A percentile compares a stretch with the other conserved stretches of the same genome.
Conservation (phyloP, 192 early-diverging fungal species). For the Coemansia nantahalensis region DNA sequence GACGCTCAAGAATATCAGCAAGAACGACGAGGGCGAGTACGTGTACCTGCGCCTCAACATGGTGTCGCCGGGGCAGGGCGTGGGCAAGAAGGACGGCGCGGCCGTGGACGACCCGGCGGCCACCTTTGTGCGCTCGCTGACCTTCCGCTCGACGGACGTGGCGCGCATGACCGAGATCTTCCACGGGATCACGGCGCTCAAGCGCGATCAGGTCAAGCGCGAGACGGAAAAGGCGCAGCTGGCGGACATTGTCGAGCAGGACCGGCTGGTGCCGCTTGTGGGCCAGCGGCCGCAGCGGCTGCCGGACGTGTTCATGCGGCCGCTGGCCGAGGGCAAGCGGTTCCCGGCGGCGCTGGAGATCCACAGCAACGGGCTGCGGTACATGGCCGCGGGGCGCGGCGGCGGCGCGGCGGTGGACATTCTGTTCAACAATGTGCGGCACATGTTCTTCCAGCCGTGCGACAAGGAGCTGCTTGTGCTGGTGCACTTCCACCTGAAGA, state of each 20-base stretch:
- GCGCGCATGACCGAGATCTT: conserved; percentile 80
- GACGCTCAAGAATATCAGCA: conserved; percentile 90
- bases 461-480: conserved; percentile 95
- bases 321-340: conserved; percentile 89
- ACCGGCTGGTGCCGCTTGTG: conserved; percentile 73
- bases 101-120: conserved; percentile 84
- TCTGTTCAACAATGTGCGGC: conserved; percentile 96
- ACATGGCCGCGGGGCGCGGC: conserved; percentile 71
- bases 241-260: conserved; percentile 96
- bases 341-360: conserved; percentile 94
- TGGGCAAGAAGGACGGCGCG: conserved; percentile 85
- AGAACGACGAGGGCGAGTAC: conserved; percentile 91
- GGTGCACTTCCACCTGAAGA: conserved; percentile 93
- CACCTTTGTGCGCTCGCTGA: conserved; percentile 90
- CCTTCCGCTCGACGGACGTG: conserved; percentile 85
- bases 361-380: conserved; percentile 93
- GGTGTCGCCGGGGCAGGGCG: conserved; percentile 88
- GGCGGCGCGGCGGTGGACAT: conserved; percentile 85
- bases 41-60: conserved; percentile 93
- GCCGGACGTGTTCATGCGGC: conserved; percentile 89
- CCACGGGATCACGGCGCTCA: conserved; percentile 82
- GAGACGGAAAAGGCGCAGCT: conserved; percentile 94
- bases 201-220: conserved; percentile 89
- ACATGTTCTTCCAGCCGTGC: conserved; percentile 98
- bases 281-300: conserved; percentile 74